These are phyloP conservation scores for Intubia oerlemansii DNA, from an alignment of 2,329 filamentous ascomycete genomes.

Conservation along the genomic window DNA sequence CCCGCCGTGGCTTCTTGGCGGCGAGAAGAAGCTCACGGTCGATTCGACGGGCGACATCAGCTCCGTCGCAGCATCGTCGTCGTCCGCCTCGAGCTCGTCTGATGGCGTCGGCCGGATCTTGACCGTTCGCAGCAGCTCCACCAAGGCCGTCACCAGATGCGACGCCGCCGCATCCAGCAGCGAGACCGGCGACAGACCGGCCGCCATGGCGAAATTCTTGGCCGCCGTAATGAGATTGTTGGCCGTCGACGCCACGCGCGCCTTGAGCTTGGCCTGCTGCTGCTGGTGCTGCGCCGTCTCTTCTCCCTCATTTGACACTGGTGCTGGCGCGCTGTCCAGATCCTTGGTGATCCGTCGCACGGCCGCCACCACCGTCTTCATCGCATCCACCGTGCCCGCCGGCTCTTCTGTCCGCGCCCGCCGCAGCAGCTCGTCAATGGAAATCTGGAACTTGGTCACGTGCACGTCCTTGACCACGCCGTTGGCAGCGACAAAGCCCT, in stretches of 20 bases:
- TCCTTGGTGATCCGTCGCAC: conserved; percentile 74
- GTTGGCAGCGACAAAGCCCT: conserved; percentile 44
- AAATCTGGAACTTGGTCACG: conserved; percentile 85
- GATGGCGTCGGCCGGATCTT: conserved; percentile 63
- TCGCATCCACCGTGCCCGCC: conserved; percentile 55
- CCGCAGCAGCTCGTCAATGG: conserved; percentile 76
- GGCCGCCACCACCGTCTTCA: conserved; percentile 67
- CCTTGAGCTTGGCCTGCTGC: conserved; percentile 50
- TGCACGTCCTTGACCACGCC: conserved; percentile 81
- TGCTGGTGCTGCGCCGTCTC: conserved; percentile 22
- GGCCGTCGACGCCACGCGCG: conserved; percentile 72
- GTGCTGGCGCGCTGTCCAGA: too few species aligned
- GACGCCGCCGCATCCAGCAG: conserved; percentile 83
- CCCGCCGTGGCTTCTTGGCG: conserved; percentile 19
- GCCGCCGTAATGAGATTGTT: conserved; percentile 91
- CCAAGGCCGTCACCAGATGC: conserved; percentile 65
- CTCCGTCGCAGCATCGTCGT: conserved; percentile 42
- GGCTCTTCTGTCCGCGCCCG: conserved; percentile 54
- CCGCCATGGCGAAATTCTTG: conserved; percentile 70
- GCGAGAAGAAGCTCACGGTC: conserved; percentile 42
- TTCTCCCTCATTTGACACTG: too few species aligned
- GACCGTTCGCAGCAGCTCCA: conserved; percentile 65
- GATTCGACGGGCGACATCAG: conserved; percentile 50
- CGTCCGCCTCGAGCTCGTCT: conserved; percentile 58
- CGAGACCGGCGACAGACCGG: conserved; percentile 79